A percentile compares a stretch with the other conserved stretches of the same genome.
phyloP scores from a whole-genome alignment of 2,329 filamentous ascomycete genomes.

The Verticillium tricorpus region DNA sequence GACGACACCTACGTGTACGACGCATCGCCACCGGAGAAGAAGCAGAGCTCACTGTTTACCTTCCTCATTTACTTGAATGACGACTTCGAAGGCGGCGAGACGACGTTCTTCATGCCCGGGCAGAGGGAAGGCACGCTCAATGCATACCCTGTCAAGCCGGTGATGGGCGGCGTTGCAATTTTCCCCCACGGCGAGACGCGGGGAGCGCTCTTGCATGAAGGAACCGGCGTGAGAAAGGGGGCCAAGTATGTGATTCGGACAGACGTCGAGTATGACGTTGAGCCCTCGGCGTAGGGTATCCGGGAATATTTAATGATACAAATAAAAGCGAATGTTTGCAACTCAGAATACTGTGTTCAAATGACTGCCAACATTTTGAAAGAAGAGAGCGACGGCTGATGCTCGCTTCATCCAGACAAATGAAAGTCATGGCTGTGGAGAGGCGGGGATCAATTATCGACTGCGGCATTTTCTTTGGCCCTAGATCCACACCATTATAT shows the following conservation, averaged over 20 bases:
- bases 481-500: no score
- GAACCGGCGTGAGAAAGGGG: constrained; percentile 63
- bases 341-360: not conserved
- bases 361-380: no score
- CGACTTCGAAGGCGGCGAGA: constrained; percentile 68
- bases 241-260: constrained; percentile 67
- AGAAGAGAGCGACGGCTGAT: no score
- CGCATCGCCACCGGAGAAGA: constrained; percentile 51
- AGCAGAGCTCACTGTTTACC: constrained; percentile 64
- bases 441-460: no score
- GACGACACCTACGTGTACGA: constrained; percentile 63
- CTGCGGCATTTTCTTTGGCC: no score
- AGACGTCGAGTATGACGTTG: constrained; percentile 67
- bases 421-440: no score
- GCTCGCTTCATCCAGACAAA: no score
- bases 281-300: constrained; percentile 15
- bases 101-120: constrained; percentile 65
- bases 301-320: not conserved
- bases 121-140: constrained; percentile 61
- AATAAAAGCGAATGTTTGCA: not conserved
- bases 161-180: constrained; percentile 64
- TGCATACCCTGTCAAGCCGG: constrained; percentile 63
- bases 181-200: constrained; percentile 67
- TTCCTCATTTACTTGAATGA: constrained; percentile 68
- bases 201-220: constrained; percentile 64